phyloP scores from a whole-genome alignment of 2,329 filamentous ascomycete genomes.

The Aurifilum marmelostoma region DNA sequence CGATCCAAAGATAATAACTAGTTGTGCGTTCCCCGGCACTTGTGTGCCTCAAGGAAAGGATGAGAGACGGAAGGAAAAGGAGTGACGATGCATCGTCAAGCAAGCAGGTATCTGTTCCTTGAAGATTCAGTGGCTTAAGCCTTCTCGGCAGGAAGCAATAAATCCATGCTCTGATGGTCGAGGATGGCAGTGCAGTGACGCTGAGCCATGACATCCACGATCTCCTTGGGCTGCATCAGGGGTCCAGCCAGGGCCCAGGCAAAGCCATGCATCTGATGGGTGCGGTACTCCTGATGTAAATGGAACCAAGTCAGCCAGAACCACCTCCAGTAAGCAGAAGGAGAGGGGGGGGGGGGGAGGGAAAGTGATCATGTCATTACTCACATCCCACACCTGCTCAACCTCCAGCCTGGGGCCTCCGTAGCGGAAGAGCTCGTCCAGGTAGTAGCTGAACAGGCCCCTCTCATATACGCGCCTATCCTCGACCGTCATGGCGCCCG shows the following conservation, averaged over 20 bases:
- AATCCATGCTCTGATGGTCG: slow-evolving; percentile 40
- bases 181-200: slow-evolving; percentile 39
- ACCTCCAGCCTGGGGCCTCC: slow-evolving; percentile 39
- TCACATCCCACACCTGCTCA: slow-evolving; percentile 33
- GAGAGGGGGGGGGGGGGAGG: no score
- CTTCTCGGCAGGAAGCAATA: slow-evolving; percentile 29
- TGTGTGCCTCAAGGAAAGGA: no score
- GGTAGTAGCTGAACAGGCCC: slow-evolving; percentile 43
- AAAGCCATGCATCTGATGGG: slow-evolving; percentile 39
- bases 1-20: no score
- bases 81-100: no score
- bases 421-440: slow-evolving; percentile 37
- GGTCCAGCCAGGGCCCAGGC: slow-evolving; percentile 42
- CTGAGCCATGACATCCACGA: slow-evolving; percentile 39
- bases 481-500: slow-evolving; percentile 42
- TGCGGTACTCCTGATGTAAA: slow-evolving; percentile 36
- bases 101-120: slow-evolving; percentile 28
- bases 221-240: slow-evolving; percentile 40
- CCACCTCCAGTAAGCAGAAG: no score
- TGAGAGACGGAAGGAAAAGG: no score
- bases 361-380: not conserved
- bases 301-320: slow-evolving; percentile 8
- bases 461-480: slow-evolving; percentile 46
- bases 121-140: no score
- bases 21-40: no score